A percentile compares a stretch with the other conserved stretches of the same genome.
Conservation (phyloP, 2,329 filamentous ascomycete genomes). For the Zymoseptoria passerinii region DNA sequence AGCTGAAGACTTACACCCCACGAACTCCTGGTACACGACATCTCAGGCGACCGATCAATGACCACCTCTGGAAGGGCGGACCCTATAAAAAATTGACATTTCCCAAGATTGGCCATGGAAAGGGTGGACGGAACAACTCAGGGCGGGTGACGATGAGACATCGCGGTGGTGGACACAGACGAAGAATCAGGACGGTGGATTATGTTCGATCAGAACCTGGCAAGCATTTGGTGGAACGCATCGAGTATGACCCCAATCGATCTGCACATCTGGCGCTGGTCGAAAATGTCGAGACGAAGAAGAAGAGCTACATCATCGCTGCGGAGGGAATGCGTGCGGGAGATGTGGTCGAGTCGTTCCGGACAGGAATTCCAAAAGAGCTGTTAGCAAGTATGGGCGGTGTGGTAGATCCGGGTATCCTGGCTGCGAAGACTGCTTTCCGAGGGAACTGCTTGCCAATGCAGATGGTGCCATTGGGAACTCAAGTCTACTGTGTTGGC, state of each 20-base stretch:
- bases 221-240: slow-evolving; percentile 80
- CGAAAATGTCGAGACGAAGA: slow-evolving; percentile 62
- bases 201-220: slow-evolving; percentile 73
- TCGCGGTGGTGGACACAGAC: slow-evolving; percentile 83
- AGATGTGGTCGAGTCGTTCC: slow-evolving; percentile 86
- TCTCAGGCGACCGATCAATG: slow-evolving; percentile 84
- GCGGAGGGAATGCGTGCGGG: slow-evolving; percentile 88
- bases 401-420: slow-evolving; percentile 83
- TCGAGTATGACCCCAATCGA: slow-evolving; percentile 91
- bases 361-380: slow-evolving; percentile 77
- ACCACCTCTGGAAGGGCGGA: slow-evolving; percentile 92
- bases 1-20: slow-evolving; percentile 80
- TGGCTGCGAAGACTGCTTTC: slow-evolving; percentile 89
- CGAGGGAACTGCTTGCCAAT: slow-evolving; percentile 90
- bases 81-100: slow-evolving; percentile 77
- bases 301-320: slow-evolving; percentile 87
- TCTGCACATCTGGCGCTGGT: slow-evolving; percentile 88
- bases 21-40: slow-evolving; percentile 88
- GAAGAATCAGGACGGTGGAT: slow-evolving; percentile 85
- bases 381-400: slow-evolving; percentile 89
- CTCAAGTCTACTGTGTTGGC: slow-evolving; percentile 82
- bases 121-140: slow-evolving; percentile 84
- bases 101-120: slow-evolving; percentile 83
- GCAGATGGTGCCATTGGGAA: slow-evolving; percentile 94
- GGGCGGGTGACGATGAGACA: slow-evolving; percentile 84